Percentiles rank a stretch among this genome's conserved stretches.
phyloP scores from a whole-genome alignment of 768 basidiomycete species.

The Hydnomerulius pinastri region DNA sequence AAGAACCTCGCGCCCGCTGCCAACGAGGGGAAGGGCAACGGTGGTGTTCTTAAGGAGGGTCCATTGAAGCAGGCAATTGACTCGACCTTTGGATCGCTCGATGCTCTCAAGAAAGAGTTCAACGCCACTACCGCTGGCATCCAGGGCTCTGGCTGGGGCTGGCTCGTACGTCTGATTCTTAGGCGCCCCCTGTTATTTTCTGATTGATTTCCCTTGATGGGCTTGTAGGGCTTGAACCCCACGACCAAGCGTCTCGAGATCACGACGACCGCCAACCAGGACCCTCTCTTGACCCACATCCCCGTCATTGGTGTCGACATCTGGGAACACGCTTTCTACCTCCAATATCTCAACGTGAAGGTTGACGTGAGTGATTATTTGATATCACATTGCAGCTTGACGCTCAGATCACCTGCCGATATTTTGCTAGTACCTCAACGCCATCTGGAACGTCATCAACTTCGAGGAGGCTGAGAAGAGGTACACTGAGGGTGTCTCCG shows the following conservation, averaged over 20 bases:
- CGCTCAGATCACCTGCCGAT: constrained; percentile 2
- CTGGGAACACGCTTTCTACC: constrained; percentile 97
- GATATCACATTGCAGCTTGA: too few relatives aligned
- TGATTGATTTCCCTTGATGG: background rate
- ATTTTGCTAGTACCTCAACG: constrained; percentile 61
- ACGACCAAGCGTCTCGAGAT: constrained; percentile 75
- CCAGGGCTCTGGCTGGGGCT: constrained; percentile 96
- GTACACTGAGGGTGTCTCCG: constrained; percentile 44
- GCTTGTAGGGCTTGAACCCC: constrained; percentile 66
- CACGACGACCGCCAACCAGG: constrained; percentile 93
- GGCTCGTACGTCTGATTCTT: constrained; percentile 67
- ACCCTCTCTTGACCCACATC: constrained; percentile 74
- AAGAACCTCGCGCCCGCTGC: constrained; percentile 79
- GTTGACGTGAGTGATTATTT: constrained; percentile 84
- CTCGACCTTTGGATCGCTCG: constrained; percentile 66
- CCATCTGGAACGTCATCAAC: constrained; percentile 74
- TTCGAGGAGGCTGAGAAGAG: constrained; percentile 77
- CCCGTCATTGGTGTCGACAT: constrained; percentile 93
- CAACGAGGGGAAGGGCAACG: constrained; percentile 53
- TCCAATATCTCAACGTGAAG: constrained; percentile 96
- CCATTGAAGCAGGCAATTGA: constrained; percentile 67
- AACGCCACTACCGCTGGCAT: constrained; percentile 84
- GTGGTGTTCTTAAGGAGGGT: constrained; percentile 61
- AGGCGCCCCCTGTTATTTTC: background rate
- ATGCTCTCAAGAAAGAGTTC: constrained; percentile 75